Evolutionary conservation across 2,329 filamentous ascomycete species (phyloP).

Genomic region (Calonectria honghensis): DNA sequence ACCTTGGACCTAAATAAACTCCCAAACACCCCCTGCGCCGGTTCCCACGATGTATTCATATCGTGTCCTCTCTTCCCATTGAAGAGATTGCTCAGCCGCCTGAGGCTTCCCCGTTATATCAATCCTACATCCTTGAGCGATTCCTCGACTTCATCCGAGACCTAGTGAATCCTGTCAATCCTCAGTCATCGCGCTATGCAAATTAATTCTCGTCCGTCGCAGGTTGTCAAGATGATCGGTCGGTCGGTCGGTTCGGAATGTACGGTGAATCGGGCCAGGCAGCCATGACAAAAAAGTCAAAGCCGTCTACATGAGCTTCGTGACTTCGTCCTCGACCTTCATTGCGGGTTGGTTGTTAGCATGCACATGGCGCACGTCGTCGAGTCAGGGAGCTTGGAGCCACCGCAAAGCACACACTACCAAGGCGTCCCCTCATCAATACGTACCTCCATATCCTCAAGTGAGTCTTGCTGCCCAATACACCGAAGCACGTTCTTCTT

Average conservation of each 20-base stretch:
- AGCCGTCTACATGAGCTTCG: slow-evolving; percentile 85
- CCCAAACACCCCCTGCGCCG: slow-evolving; percentile 56
- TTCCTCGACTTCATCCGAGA: slow-evolving; percentile 51
- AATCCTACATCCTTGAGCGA: slow-evolving; percentile 57
- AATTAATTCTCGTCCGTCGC: slow-evolving; percentile 38
- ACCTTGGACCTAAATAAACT: slow-evolving; percentile 53
- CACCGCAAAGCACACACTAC: slow-evolving; percentile 46
- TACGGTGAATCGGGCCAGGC: slow-evolving; percentile 44
- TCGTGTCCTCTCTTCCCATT: slow-evolving; percentile 58
- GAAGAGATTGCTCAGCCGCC: slow-evolving; percentile 59
- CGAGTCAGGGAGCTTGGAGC: slow-evolving; percentile 43
- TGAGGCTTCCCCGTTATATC: slow-evolving; percentile 57
- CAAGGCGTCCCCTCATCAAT: slow-evolving; percentile 41
- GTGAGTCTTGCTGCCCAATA: slow-evolving; percentile 96
- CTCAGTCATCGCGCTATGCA: slow-evolving; percentile 43
- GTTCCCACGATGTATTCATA: slow-evolving; percentile 54
- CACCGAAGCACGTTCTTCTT: slow-evolving; percentile 99
- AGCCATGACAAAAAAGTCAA: slow-evolving; percentile 44
- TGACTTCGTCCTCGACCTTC: slow-evolving; percentile 92
- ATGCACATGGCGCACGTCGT: slow-evolving; percentile 47
- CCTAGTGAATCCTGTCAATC: slow-evolving; percentile 58
- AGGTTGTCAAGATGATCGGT: slow-evolving; percentile 39
- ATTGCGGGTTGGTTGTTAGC: slow-evolving; percentile 56
- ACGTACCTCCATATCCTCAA: slow-evolving; percentile 99
- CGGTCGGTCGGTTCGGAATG: slow-evolving; percentile 45